Percentiles rank a stretch among this genome's conserved stretches.
These are phyloP conservation scores for Plenodomus tracheiphilus DNA, from an alignment of 2,329 filamentous ascomycete genomes.

Conservation along the genomic window DNA sequence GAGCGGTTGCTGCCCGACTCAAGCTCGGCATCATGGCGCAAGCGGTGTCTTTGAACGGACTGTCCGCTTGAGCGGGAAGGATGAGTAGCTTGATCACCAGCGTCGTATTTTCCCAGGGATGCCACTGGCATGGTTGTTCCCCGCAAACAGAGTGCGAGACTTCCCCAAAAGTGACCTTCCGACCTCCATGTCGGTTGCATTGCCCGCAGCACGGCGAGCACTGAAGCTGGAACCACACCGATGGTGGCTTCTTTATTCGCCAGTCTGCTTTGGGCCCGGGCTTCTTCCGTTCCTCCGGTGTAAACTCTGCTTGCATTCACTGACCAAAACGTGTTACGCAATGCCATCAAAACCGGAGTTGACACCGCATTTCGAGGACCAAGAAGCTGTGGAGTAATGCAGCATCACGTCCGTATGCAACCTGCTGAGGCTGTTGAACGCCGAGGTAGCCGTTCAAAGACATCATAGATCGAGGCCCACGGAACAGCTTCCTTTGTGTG, in stretches of 20 bases:
- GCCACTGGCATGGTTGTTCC: neutral
- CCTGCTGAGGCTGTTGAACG: neutral
- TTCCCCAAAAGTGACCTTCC: neutral
- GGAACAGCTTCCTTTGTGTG: neutral
- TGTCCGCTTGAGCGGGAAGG: neutral
- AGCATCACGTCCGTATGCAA: neutral
- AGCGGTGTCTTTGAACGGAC: neutral
- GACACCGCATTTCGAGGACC: neutral
- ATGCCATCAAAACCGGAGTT: neutral
- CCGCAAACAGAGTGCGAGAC: neutral
- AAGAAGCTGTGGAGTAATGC: neutral
- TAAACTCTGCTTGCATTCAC: neutral
- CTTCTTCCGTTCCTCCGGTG: neutral
- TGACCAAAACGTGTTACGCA: neutral
- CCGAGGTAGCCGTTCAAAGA: neutral
- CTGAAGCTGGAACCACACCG: neutral
- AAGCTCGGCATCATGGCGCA: neutral
- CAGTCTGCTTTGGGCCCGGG: neutral
- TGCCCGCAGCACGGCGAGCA: neutral
- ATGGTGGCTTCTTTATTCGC: neutral
- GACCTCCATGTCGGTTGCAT: neutral
- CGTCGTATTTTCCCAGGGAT: neutral
- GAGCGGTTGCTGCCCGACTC: neutral
- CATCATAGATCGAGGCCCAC: neutral
- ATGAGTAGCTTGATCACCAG: neutral